These are phyloP conservation scores for Sclerotinia spermophila DNA, from an alignment of 2,329 filamentous ascomycete genomes.

Conservation along the genomic window DNA sequence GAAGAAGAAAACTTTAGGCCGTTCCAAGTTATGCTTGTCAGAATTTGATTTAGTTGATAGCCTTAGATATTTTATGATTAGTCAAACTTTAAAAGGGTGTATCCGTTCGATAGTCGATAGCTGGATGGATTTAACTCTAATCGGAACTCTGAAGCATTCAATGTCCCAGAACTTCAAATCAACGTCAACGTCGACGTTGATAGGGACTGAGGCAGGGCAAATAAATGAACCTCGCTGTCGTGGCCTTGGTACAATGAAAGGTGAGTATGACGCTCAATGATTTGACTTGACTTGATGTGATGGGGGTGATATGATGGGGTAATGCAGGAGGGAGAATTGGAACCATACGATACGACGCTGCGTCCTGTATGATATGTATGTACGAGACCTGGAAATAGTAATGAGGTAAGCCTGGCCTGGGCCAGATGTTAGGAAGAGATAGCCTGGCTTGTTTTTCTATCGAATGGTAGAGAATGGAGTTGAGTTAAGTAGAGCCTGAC, in stretches of 20 bases:
- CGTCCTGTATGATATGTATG: conserved; percentile 14
- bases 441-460: background rate
- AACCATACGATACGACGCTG: conserved; percentile 14
- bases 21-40: background rate
- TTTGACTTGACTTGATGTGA: background rate
- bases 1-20: conserved; percentile 5
- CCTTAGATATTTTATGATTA: conserved; percentile 15
- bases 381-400: conserved; percentile 9
- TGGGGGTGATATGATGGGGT: background rate
- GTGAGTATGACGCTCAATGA: conserved; percentile 1
- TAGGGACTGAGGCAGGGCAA: background rate
- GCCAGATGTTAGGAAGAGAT: conserved; percentile 3
- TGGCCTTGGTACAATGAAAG: background rate
- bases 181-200: background rate
- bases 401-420: conserved; percentile 16
- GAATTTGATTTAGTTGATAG: background rate
- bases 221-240: background rate
- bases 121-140: background rate
- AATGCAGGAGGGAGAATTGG: conserved; percentile 11
- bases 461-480: background rate
- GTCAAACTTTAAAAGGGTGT: conserved; percentile 9
- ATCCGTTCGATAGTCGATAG: conserved; percentile 13
- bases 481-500: conserved; percentile 11
- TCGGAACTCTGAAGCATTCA: background rate
- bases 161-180: conserved; percentile 1